Evolutionary conservation across 495 filamentous ascomycete genomes (phyloP).

Genomic region (Lepidopterella palustris): DNA sequence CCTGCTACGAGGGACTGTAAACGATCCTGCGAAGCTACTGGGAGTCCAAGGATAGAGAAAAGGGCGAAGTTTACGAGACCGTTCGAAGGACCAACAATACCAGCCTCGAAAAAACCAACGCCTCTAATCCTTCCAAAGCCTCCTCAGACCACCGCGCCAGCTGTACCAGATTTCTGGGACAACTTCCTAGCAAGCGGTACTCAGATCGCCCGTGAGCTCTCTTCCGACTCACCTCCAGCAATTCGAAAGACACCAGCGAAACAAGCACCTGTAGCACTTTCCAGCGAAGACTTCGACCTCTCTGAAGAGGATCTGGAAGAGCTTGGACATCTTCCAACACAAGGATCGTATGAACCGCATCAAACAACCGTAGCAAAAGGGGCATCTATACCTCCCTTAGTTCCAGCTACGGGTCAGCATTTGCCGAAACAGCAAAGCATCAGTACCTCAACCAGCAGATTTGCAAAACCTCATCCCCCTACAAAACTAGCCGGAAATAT

Average conservation of each 20-base stretch:
- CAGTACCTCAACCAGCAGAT: too few species aligned
- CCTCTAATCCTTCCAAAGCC: background rate
- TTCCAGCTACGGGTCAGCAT: too few species aligned
- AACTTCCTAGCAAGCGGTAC: slow-evolving; percentile 34
- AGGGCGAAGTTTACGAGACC: background rate
- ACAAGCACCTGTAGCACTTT: background rate
- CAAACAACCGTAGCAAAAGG: too few species aligned
- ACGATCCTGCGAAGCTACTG: background rate
- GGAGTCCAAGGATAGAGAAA: background rate
- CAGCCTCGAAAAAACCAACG: slow-evolving; percentile 7
- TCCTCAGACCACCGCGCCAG: background rate
- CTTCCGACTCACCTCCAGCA: background rate
- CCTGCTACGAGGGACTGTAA: background rate
- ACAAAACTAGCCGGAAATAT: background rate
- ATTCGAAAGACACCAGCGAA: background rate
- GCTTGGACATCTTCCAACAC: too few species aligned
- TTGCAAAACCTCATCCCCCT: too few species aligned
- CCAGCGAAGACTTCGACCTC: slow-evolving; percentile 19
- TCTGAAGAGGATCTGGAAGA: slow-evolving; percentile 26
- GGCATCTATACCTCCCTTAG: too few species aligned
- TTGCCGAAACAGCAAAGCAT: too few species aligned
- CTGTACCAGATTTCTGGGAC: slow-evolving; percentile 23
- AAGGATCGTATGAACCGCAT: too few species aligned
- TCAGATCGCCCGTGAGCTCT: slow-evolving; percentile 34
- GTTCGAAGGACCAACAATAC: background rate